Evolutionary conservation across 768 basidiomycete species (phyloP).

Genomic region (Glaciozyma antarctica): DNA sequence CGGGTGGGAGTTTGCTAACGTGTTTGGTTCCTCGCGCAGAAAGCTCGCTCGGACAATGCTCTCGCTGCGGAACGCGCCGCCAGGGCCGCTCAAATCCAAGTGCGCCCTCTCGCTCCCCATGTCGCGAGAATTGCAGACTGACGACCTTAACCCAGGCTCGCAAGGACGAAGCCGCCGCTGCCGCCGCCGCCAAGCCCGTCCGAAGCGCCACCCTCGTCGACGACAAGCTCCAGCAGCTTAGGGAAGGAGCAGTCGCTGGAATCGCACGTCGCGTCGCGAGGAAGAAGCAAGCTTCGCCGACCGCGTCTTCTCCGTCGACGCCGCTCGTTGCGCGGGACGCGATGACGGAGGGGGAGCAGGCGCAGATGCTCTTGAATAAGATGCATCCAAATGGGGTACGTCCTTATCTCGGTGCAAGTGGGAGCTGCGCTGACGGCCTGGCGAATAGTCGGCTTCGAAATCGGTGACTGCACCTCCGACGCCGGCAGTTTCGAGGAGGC

Average conservation of each 20-base stretch:
- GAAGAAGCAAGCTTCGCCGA: too few relatives aligned
- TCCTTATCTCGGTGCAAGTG: too few relatives aligned
- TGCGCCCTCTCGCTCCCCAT: not conserved
- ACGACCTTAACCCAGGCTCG: constrained; percentile 7
- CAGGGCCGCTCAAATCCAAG: constrained; percentile 11
- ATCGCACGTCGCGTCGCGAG: not conserved
- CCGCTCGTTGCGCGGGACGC: too few relatives aligned
- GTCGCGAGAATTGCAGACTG: not conserved
- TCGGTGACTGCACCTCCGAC: too few relatives aligned
- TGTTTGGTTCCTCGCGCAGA: not conserved
- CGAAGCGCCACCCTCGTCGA: constrained; percentile 24
- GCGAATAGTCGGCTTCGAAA: too few relatives aligned
- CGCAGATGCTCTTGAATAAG: too few relatives aligned
- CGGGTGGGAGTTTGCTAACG: not conserved
- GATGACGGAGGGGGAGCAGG: too few relatives aligned
- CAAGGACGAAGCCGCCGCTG: constrained; percentile 19
- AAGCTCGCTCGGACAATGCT: constrained; percentile 20
- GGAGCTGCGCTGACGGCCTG: too few relatives aligned
- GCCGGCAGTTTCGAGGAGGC: too few relatives aligned
- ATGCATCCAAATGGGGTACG: too few relatives aligned
- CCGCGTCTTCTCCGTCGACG: too few relatives aligned
- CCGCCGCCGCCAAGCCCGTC: constrained; percentile 9
- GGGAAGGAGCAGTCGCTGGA: constrained; percentile 16
- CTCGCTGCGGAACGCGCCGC: constrained; percentile 9
- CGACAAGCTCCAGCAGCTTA: constrained; percentile 19